Base-by-base conservation (phyloP, 2,329 filamentous ascomycete genomes). In the Ceratocystiopsis minuta region DNA sequence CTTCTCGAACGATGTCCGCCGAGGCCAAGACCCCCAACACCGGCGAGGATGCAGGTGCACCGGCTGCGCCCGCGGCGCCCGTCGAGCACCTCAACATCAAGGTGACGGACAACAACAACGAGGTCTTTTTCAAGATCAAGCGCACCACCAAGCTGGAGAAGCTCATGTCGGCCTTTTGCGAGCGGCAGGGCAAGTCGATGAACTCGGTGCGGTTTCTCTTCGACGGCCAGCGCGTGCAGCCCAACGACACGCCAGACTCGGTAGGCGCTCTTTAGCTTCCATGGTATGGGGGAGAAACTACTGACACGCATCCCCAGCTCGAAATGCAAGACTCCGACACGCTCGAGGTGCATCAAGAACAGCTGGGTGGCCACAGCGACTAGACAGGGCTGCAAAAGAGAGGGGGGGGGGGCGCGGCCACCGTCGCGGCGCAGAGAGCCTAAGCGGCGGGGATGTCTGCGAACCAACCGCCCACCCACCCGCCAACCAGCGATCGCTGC, bases 111-210 rank as follows among this genome's bases (percentile, higher is more conserved):
- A 95, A 93, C 66, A 95, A 95, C 67, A 98, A 98, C 60, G 90
- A 98, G 59, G 88, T 98, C 54, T 98, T 96, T 62, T 98, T 98
- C 70, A 98, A 98, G 70, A 98, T 98, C 67, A 98, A 98, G 78
- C 76, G 87, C 34, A 86, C 80, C 17, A 98, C 90, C 1, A 83
- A 86, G 59, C 74, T 98, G 2, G 90, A 94, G 65, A 98, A 98
- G 68, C 70, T 98, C 43, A 98, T 98, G 90, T 80, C 85, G 47
- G 90, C 90, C 16, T 98, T 96, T 61, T 98, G 90, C 61, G 88
- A 96, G 51, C 76, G 90, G 18, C 87, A 95, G 59, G 90, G 90
- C 53, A 96, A 96, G 68, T 75, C 79, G 32, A 65, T 78, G 7
- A 74, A 68, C 32, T 88, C 83, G 6, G 88, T 96, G 38, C 80